Percentiles rank a stretch among this genome's conserved stretches.
These are phyloP conservation scores for Pseudozyma flocculosa DNA, from an alignment of 1,284 basidiomycete species.

Conservation along the genomic window DNA sequence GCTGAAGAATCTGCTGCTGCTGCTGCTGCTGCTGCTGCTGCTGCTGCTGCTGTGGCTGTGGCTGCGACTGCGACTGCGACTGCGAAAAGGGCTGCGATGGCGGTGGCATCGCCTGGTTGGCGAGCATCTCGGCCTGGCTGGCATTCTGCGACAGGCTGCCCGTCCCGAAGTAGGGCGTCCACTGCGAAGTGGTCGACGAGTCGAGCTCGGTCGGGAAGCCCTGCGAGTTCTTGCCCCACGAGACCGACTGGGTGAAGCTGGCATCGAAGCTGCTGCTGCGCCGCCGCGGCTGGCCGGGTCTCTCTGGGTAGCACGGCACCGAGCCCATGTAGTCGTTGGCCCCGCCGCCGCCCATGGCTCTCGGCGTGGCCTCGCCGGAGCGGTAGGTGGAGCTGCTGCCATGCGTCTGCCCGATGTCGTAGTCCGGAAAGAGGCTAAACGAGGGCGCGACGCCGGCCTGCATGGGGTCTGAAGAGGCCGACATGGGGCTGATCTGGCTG, in stretches of 20 bases:
- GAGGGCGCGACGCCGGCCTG: slow-evolving; percentile 29
- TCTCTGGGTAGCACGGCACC: slow-evolving; percentile 10
- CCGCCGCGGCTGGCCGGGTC: slow-evolving; percentile 17
- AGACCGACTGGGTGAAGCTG: slow-evolving; percentile 3
- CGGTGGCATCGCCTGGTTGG: slow-evolving; percentile 1
- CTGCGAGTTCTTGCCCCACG: background rate
- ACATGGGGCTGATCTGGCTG: slow-evolving; percentile 25
- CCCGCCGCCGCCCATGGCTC: background rate
- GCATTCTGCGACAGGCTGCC: slow-evolving; percentile 8
- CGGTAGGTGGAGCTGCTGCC: background rate
- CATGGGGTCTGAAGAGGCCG: slow-evolving; percentile 24
- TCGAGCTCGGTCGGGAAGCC: slow-evolving; percentile 4
- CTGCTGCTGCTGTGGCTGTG: background rate
- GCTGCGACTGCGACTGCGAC: background rate
- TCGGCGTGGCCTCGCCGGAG: slow-evolving; percentile 1
- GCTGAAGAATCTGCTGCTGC: slow-evolving; percentile 1
- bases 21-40: slow-evolving; percentile 1
- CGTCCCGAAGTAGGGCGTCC: slow-evolving; percentile 2
- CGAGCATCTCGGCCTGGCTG: slow-evolving; percentile 5
- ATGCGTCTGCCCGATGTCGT: slow-evolving; percentile 14
- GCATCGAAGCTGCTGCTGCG: slow-evolving; percentile 36
- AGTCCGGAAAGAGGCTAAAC: slow-evolving; percentile 31
- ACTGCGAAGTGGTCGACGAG: slow-evolving; percentile 27
- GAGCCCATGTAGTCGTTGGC: background rate
- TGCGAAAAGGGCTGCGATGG: background rate